Percentiles rank a stretch among this genome's conserved stretches.
phyloP scores from a whole-genome alignment of 2,329 filamentous ascomycete genomes.

The Neonectria hederae region DNA sequence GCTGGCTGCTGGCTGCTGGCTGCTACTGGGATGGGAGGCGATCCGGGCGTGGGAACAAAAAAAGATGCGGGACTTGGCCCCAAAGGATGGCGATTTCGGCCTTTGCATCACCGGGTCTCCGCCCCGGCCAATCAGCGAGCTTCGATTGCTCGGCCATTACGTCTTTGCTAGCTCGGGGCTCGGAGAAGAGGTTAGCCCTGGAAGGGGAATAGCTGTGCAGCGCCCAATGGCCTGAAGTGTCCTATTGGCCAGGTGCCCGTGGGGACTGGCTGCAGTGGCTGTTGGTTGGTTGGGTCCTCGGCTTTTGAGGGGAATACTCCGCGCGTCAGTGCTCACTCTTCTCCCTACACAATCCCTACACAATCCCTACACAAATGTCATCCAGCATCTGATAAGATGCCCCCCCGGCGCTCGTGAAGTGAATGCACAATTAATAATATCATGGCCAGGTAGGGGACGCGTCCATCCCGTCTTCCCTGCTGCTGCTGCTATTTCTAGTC shows the following conservation, averaged over 20 bases:
- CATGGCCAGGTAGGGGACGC: neutral
- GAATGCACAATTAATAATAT: constrained; percentile 24
- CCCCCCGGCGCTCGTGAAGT: neutral
- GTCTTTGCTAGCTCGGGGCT: constrained; percentile 43
- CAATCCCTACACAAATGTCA: too few relatives aligned
- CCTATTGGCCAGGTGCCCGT: neutral
- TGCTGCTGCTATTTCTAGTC: constrained; percentile 1
- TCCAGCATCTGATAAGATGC: constrained; percentile 22
- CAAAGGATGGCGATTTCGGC: constrained; percentile 44
- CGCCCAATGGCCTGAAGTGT: neutral
- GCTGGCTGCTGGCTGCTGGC: neutral
- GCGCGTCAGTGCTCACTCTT: neutral
- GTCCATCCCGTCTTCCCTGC: constrained; percentile 5
- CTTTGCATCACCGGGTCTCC: constrained; percentile 35
- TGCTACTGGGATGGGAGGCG: constrained; percentile 28
- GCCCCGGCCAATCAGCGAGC: constrained; percentile 33
- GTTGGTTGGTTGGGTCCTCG: neutral
- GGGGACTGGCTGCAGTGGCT: neutral
- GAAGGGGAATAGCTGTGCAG: constrained; percentile 3
- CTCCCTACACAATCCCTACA: too few relatives aligned
- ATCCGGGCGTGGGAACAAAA: constrained; percentile 38
- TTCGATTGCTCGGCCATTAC: constrained; percentile 46
- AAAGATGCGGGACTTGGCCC: constrained; percentile 44
- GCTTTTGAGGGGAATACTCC: neutral
- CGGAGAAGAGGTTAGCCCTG: constrained; percentile 36